Base-by-base conservation (phyloP, 2,329 filamentous ascomycete genomes). In the Pyricularia sp. region DNA sequence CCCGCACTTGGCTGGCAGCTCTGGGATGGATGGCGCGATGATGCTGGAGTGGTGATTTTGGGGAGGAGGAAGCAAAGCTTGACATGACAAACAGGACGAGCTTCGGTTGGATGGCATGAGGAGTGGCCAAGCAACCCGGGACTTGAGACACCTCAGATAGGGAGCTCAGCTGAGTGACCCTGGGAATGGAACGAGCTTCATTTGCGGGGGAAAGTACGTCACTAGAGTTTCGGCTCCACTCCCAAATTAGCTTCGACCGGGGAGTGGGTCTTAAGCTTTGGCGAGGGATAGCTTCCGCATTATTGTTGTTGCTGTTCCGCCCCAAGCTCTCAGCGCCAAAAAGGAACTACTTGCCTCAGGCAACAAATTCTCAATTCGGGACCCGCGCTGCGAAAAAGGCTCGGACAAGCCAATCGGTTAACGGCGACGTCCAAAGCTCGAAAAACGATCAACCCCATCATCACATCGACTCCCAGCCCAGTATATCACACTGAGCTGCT, bases 401-500 rank as follows among this genome's bases (percentile, higher is more conserved):
- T 76, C 68, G 68, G 64, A 67, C 59, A 63, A 28, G 26, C 59
- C 59, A 63, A 61, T 68, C 61, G 65, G 33, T 42, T 67, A 58
- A 59, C 42, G 65, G 26, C 26, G 42, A 30, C 25, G 20, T 58
- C 17, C 25, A 50, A 67, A 58, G 42, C 65, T 59, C 17, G 42
- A n/a, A 55, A 42, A 55, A n/a, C 65, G 28, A 50, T 67, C 42
- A 28, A 67, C 11, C 11, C 28, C 73, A 76, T 73, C 76, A 75
- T 70, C 71, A 72, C 11, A 28, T 68, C 59, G 25, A 61, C 31
- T 59, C 33, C 71, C 71, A 73, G 76, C 73, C 76, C 76, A 72
- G 72, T 73, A 73, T 58, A 31, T 73, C 76, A 76, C 73, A 74
- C 72, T 73, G 74, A 73, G 76, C 76, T 76, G 76, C 72, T 75